Evolutionary conservation across 768 basidiomycete species (phyloP), one percentile per base, ranked within the genome.

Genomic region (Pleurotus pulmonarius): DNA sequence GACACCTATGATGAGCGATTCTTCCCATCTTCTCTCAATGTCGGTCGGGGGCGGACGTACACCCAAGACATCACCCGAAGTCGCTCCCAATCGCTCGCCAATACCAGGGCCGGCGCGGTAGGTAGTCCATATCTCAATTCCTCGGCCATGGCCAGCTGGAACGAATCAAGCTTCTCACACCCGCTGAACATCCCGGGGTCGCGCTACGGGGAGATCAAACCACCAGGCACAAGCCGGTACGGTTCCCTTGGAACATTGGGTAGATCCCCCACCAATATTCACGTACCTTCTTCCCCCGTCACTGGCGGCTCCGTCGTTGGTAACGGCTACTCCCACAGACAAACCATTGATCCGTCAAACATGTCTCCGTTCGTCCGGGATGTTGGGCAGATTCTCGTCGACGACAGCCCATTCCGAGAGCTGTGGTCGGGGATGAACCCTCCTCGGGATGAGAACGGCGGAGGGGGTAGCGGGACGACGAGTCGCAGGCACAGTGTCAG

Each of bases 321-420:
- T 64, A 82, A 80, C 69, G 80, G 76, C 63, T 72, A 73, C 69
- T 71, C 74, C 56, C 73, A 76, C 57, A 73, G 71, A 65, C 75
- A 70, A 59, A 62, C 66, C 52, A 61, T 49, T 47, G 79, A 92
- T 69, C 70, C 82, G 41, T 88, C 89, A 26, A 93, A 92, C 67
- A 88, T 90, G 81, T 86, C 83, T 60, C 92, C 91, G 0, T 93
- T 94, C 66, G 82, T 90, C n/a, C 76, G 91, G 20, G 90, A 94
- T 67, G 87, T 93, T 15, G 84, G 83, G 5, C 84, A 88, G 69
- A 90, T 92, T 56, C 69, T 92, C 37, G 69, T 86, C 48, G 89
- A 92, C 56, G 83, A 82, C 3, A 81, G 85, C 0, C 84, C 85
- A 0, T 82, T 90, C 61, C 76, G 87, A 34, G 87, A 90, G 60